A percentile compares a stretch with the other conserved stretches of the same genome.
Evolutionary conservation across 2,329 filamentous ascomycete species (phyloP).

Genomic region (Colletotrichum ledebouriae): DNA sequence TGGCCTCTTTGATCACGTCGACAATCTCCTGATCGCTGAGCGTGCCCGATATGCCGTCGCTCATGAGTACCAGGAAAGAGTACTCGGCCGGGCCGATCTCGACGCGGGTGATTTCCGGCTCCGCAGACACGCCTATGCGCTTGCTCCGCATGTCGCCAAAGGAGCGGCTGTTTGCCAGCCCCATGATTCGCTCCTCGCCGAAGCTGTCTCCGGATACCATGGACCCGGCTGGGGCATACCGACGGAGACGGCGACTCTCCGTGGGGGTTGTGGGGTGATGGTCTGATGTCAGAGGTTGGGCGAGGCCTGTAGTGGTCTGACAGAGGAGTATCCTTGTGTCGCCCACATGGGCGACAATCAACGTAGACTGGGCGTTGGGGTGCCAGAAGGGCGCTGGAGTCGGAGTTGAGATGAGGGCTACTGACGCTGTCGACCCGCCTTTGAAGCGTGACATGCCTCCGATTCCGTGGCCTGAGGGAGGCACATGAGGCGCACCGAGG

Average conservation of each 20-base stretch:
- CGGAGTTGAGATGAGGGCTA: conserved; percentile 92
- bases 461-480: conserved; percentile 72
- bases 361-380: conserved; percentile 83
- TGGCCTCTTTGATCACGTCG: conserved; percentile 93
- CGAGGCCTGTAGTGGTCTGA: conserved; percentile 83
- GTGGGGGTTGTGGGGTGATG: conserved; percentile 92
- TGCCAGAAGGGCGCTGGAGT: conserved; percentile 96
- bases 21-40: conserved; percentile 95
- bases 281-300: conserved; percentile 86
- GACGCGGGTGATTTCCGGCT: conserved; percentile 86
- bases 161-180: conserved; percentile 91
- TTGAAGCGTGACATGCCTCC: conserved; percentile 86
- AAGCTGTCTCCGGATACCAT: conserved; percentile 94
- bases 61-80: conserved; percentile 88
- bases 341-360: conserved; percentile 91
- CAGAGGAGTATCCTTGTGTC: conserved; percentile 94
- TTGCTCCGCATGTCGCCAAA: conserved; percentile 96
- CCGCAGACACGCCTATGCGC: conserved; percentile 92
- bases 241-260: conserved; percentile 85
- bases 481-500: conserved; percentile 71
- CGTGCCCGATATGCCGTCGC: conserved; percentile 89
- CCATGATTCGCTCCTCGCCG: conserved; percentile 94
- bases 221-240: conserved; percentile 80
- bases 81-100: conserved; percentile 88
- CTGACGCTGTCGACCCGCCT: conserved; percentile 91